Evolutionary conservation across 495 filamentous ascomycete genomes (phyloP), one percentile per base, ranked within the genome.

Genomic region (Xylaria intraflava): DNA sequence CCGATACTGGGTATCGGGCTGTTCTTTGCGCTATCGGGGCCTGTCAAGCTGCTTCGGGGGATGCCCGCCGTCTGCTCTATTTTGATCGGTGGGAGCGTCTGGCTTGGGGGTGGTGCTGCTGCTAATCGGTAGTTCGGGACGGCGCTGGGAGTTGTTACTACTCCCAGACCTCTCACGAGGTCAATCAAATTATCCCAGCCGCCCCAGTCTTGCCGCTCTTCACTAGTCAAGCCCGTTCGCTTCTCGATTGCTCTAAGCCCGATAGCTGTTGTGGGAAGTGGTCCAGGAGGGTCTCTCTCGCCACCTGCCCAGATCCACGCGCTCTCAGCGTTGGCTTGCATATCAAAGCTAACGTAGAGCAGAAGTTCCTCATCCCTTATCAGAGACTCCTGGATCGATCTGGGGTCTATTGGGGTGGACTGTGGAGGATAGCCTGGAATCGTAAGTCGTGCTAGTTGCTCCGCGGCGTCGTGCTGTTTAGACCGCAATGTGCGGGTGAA

Each of bases 331-430:
- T 78, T 80, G n/a, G 86, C 88, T 67, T 97, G 93, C 69, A 96
- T 79, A 67, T 98, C 93, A 0, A 86, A 89, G 20, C 87, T 92
- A 1, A 87, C 84, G 64, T 96, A 95, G 1, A 84, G 88, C 30
- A 97, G 72, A 65, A 98, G 83, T 66, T 96, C 93, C 58, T 96
- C 93, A 65, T 98, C 93, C 17, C 77, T 70, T n/a, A 89, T 75
- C 2, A 90, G 64, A 14, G 78, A 67, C 2, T 77, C 67, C 42
- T 73, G 69, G 8, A 77, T 45, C 2, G 60, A 58, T 7, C 61
- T 58, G 36, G 48, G 54, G 51, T 64, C 30, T 39, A 56, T 23
- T 40, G 62, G 26, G 53, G 62, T 38, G 20, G 57, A 17, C 33
- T 62, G 65, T 6, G 57, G 55, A 29, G 59, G 46, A 46, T 57